These are phyloP conservation scores for Stylosanthes scabra DNA, from an alignment of 331 rosid genomes.

Conservation along the genomic window DNA sequence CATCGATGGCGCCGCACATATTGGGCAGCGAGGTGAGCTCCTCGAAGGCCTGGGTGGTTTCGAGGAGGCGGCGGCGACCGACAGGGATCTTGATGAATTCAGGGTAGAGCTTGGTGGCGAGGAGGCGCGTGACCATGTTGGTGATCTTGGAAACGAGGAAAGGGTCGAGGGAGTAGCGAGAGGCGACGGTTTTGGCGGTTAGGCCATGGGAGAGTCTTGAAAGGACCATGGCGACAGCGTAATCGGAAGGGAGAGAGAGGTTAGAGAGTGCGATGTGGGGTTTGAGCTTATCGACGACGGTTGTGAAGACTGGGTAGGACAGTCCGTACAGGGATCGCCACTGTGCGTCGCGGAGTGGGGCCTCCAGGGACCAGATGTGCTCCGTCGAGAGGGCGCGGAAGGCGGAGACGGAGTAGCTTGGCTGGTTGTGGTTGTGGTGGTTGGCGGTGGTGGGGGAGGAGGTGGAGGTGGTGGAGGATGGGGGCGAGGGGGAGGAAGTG, in stretches of 20 bases:
- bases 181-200: conserved; percentile 69
- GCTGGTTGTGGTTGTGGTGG: conserved; percentile 49
- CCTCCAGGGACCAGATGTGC: conserved; percentile 95
- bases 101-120: conserved; percentile 86
- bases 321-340: conserved; percentile 95
- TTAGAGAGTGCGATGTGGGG: conserved; percentile 86
- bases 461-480: conserved; percentile 35
- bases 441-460: conserved; percentile 16
- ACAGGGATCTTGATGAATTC: conserved; percentile 89
- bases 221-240: conserved; percentile 92
- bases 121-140: conserved; percentile 92
- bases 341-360: conserved; percentile 90
- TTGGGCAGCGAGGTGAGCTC: conserved; percentile 89
- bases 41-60: conserved; percentile 82
- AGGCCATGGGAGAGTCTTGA: conserved; percentile 89
- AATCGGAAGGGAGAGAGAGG: conserved; percentile 87
- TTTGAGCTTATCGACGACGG: conserved; percentile 85
- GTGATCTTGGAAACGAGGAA: conserved; percentile 93
- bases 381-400: conserved; percentile 93
- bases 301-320: conserved; percentile 87
- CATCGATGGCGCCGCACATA: conserved; percentile 91
- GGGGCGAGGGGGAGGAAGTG: conserved; percentile 18
- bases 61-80: conserved; percentile 71
- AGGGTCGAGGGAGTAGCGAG: conserved; percentile 87
- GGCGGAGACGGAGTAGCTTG: conserved; percentile 73